Conservation (phyloP, 176 grass and related monocot genomes). For the Triticum turgidum region DNA sequence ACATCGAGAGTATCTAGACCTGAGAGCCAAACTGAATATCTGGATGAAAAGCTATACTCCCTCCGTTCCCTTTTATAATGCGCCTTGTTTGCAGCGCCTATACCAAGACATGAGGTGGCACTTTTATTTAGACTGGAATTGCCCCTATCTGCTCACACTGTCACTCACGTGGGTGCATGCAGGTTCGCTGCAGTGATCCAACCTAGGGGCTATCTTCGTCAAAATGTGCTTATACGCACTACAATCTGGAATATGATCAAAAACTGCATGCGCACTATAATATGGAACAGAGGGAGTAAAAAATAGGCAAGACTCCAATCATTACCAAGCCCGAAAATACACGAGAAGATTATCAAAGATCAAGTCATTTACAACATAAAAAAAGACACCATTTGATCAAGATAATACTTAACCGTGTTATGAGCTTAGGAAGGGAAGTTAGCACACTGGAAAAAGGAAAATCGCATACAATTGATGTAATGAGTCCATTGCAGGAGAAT, state of each 20-base stretch:
- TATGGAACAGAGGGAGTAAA: no score
- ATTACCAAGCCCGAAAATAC: neutral
- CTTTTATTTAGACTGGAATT: no score
- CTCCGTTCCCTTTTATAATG: no score
- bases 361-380: neutral
- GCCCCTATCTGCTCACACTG: no score
- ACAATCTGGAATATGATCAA: no score
- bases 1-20: neutral
- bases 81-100: no score
- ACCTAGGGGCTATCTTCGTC: no score
- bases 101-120: no score
- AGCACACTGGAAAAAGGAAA: neutral
- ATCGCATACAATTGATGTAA: neutral
- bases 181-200: no score
- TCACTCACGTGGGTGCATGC: no score
- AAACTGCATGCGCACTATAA: no score
- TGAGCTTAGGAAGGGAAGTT: constrained; percentile 2
- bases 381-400: neutral
- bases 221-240: no score
- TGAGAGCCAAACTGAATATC: neutral
- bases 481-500: neutral
- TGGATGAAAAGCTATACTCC: neutral
- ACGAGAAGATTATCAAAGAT: neutral
- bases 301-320: neutral
- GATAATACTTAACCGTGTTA: neutral